Conservation (phyloP, 345 rosid genomes). For the Ricinus communis region DNA sequence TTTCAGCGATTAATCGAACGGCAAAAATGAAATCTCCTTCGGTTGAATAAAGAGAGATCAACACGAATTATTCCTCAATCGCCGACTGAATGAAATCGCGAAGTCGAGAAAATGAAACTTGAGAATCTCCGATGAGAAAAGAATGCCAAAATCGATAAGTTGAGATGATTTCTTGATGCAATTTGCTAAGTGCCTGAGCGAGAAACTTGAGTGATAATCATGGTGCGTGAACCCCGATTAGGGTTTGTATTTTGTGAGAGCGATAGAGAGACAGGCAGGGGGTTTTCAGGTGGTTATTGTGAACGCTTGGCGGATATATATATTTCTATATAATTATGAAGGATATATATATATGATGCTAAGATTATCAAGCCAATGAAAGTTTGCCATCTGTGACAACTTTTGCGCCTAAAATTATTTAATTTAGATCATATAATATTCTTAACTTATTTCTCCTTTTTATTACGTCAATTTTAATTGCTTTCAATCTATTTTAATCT, state of each 20-base stretch:
- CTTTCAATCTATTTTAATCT: no score
- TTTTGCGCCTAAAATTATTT: no score
- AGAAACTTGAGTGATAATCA: background rate
- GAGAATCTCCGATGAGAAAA: background rate
- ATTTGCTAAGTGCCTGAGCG: background rate
- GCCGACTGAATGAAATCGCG: background rate
- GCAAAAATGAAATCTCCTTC: no score
- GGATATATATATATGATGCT: no score
- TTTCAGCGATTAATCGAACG: background rate
- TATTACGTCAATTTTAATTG: no score
- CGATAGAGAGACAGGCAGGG: background rate
- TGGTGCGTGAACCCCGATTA: background rate
- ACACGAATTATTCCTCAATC: background rate
- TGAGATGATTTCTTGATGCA: background rate
- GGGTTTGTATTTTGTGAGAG: slow-evolving; percentile 17
- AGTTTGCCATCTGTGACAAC: no score
- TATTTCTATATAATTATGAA: no score
- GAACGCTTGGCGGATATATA: no score
- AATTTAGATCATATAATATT: no score
- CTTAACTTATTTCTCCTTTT: no score
- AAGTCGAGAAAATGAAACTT: background rate
- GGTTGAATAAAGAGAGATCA: background rate
- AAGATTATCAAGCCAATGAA: no score
- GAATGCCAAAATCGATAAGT: background rate
- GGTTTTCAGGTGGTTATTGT: background rate